Base-by-base conservation (phyloP, 768 basidiomycete species). In the Serendipita indica region DNA sequence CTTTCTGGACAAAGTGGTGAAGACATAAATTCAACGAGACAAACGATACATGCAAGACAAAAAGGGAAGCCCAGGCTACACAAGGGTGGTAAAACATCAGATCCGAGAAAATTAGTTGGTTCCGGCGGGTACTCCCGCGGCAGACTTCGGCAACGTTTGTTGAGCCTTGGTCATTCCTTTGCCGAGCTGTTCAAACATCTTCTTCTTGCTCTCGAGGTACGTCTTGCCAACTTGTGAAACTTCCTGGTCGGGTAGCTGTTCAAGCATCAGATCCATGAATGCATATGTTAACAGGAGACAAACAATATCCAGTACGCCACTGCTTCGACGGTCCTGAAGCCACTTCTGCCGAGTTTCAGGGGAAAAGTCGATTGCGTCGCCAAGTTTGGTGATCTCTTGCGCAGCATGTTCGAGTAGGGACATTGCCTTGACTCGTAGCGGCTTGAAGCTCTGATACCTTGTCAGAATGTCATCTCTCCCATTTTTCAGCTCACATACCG, bases 331-430 rank as follows among this genome's bases (percentile, higher is more conserved):
- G 22, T 25, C 49, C 20, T 25, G 22, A 32, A 54, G 10, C 49
- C 49, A 54, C n/a, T 18, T 16, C 30, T 54, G 20, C 20, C 49
- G 49, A 27, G 30, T 32, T 3, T 54, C 49, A 7, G 49, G 20
- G 3, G 49, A 27, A 30, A 54, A 25, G 30, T 54, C 30, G 41
- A 2, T 5, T 16, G 20, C 49, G 20, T 54, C 20, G n/a, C 49
- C 49, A 12, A 54, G 7, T 54, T 54, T 54, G 49, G 49, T 27
- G 30, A 54, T 54, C 3, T 3, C 49, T 3, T 54, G 20, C 14
- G 49, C 49, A 10, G 22, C 49, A n/a, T 54, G 49, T 22, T 54
- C 49, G 22, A 54, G 49, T 10, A 54, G 30, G 10, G 49, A 54
- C 16, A 54, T 54, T 54, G 49, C 20, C n/a, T 54, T 25, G 6